Base-by-base conservation (phyloP, 495 filamentous ascomycete genomes). In the Aspergillus mulundensis region DNA sequence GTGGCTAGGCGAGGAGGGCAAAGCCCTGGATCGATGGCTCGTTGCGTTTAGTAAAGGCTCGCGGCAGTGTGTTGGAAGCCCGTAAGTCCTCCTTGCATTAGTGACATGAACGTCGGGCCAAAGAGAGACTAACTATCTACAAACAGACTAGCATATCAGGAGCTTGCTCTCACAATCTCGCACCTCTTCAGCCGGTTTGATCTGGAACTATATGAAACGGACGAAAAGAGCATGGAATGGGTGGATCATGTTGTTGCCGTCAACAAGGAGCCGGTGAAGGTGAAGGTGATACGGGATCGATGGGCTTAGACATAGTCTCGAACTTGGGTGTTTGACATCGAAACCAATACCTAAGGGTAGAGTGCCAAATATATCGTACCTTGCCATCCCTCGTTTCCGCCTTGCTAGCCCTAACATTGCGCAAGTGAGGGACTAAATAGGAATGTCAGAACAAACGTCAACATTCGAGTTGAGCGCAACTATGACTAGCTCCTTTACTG, bases 171-270 rank as follows among this genome's bases (percentile, higher is more conserved):
- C 7, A 20, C 18, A 1, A 28, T 54, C 3, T 20, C 52, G 24
- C 25, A 28, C 5, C 7, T 46, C 10, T 54, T 54, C 19, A 6
- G 16, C 2, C 52, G 52, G 12, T 54, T 54, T 36, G 52, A 47
- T n/a, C 14, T 54, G 24, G 52, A 54, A 15, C 41, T 54, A 3
- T 34, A 34, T 14, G 40, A 47, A 10, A 54, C 41, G 24, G 42
- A 34, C 16, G 52, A 54, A 18, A 16, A 1, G 28, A 46, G 24
- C 24, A 23, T 54, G 52, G 52, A 46, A 21, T 54, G 52, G 52
- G 18, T 23, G 7, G 52, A 54, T 10, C 24, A 54, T 38, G 18
- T 54, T 2, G n/a, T 46, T 5, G 28, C 32, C 0, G 18, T 18
- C 28, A 19, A 21, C 14, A 18, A 19, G 16, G n/a, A 23, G 24